Conservation (phyloP, 371 early-diverging fungal species). For the Basidiobolus meristosporus region DNA sequence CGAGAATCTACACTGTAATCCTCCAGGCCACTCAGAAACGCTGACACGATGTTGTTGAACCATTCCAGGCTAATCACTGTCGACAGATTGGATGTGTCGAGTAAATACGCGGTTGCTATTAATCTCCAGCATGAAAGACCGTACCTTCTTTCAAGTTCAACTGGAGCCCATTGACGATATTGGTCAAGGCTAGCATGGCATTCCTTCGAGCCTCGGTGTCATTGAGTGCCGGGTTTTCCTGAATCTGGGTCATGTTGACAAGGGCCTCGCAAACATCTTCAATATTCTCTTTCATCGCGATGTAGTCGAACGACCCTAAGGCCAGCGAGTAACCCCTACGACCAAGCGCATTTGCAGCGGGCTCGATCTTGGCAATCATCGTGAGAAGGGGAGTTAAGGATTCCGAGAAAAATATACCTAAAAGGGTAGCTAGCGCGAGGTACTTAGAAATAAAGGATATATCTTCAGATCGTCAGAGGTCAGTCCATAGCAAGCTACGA, state of each 20-base stretch:
- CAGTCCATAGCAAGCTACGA: constrained; percentile 20
- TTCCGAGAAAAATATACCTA: background rate
- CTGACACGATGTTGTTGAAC: constrained; percentile 16
- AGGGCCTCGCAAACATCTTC: constrained; percentile 2
- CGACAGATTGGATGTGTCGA: too few species aligned
- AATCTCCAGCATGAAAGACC: background rate
- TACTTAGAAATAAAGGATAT: constrained; percentile 5
- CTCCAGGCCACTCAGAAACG: constrained; percentile 31
- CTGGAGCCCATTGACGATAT: background rate
- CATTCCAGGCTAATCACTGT: constrained; percentile 15
- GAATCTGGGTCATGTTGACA: constrained; percentile 1
- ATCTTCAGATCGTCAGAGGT: constrained; percentile 7
- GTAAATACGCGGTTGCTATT: background rate
- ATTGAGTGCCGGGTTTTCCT: background rate
- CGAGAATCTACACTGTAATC: constrained; percentile 80
- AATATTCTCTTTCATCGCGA: background rate
- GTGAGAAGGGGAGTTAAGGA: constrained; percentile 5
- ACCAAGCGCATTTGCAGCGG: constrained; percentile 17
- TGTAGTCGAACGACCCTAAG: constrained; percentile 30
- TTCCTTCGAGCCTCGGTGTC: background rate
- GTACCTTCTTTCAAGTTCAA: background rate
- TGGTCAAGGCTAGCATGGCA: background rate
- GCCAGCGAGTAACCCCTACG: constrained; percentile 47
- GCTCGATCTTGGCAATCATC: constrained; percentile 7
- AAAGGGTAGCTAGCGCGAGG: background rate